phyloP scores from a whole-genome alignment of 1,284 basidiomycete species.

The Ustilago hordei region DNA sequence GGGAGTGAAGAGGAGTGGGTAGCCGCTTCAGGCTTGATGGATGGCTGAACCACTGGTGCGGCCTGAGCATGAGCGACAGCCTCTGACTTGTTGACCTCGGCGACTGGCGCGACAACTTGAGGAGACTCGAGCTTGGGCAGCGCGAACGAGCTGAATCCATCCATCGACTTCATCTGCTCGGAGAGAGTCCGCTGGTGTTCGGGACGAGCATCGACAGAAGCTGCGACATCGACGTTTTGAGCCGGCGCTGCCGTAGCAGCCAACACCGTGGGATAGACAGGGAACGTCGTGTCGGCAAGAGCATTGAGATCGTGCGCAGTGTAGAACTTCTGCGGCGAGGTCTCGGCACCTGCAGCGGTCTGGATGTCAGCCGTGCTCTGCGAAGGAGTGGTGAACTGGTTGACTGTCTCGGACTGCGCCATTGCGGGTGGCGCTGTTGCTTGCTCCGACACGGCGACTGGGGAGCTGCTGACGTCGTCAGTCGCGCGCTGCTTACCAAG shows the following conservation, averaged over 20 bases:
- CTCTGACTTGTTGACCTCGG: not conserved
- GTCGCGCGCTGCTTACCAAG: slow-evolving; percentile 29
- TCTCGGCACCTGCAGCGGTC: slow-evolving; percentile 16
- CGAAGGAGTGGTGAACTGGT: slow-evolving; percentile 33
- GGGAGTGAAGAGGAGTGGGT: not conserved
- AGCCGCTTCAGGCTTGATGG: not conserved
- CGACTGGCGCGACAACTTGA: slow-evolving; percentile 6
- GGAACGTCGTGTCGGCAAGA: slow-evolving; percentile 27
- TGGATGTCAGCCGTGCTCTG: slow-evolving; percentile 47
- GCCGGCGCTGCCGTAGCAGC: not conserved
- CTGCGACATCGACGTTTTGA: not conserved
- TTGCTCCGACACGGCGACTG: not conserved
- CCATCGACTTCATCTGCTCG: slow-evolving; percentile 26
- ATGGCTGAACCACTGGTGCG: not conserved
- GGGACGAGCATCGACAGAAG: slow-evolving; percentile 13
- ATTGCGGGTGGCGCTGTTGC: slow-evolving; percentile 2
- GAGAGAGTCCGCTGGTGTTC: slow-evolving; percentile 30
- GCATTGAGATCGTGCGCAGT: slow-evolving; percentile 48
- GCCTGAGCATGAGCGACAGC: not conserved
- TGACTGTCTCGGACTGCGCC: slow-evolving; percentile 26
- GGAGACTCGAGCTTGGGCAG: slow-evolving; percentile 27
- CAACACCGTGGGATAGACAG: slow-evolving; percentile 24
- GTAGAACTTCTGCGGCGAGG: slow-evolving; percentile 40
- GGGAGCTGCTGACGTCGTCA: slow-evolving; percentile 2
- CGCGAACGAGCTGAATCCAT: slow-evolving; percentile 30